Evolutionary conservation across 2,329 filamentous ascomycete genomes (phyloP).

Genomic region (Colletotrichum horii): DNA sequence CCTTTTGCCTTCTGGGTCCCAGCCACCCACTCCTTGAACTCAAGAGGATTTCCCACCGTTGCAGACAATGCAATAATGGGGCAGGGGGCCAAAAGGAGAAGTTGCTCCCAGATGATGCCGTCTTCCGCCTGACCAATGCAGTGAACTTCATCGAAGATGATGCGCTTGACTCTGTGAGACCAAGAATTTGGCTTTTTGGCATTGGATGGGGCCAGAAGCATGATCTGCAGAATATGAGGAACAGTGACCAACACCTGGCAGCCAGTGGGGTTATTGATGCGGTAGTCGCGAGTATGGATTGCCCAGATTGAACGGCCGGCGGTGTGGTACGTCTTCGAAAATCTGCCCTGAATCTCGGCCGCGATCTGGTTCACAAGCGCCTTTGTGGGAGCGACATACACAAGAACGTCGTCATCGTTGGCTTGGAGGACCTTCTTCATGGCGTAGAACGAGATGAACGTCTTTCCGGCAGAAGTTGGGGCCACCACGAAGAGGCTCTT

Average conservation of each 20-base stretch:
- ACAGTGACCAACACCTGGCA: slow-evolving; percentile 82
- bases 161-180: slow-evolving; percentile 71
- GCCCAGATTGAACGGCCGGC: slow-evolving; percentile 75
- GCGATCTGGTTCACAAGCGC: slow-evolving; percentile 85
- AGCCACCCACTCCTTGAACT: slow-evolving; percentile 73
- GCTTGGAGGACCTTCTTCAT: slow-evolving; percentile 77
- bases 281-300: slow-evolving; percentile 77
- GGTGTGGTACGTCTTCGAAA: slow-evolving; percentile 68
- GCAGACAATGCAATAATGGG: slow-evolving; percentile 82
- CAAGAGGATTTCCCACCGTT: slow-evolving; percentile 76
- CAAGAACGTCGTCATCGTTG: slow-evolving; percentile 72
- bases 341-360: slow-evolving; percentile 77
- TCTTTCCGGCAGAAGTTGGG: slow-evolving; percentile 81
- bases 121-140: slow-evolving; percentile 80
- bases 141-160: slow-evolving; percentile 85
- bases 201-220: slow-evolving; percentile 71
- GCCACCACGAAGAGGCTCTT: slow-evolving; percentile 78
- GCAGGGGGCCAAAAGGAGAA: slow-evolving; percentile 75
- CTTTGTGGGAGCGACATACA: slow-evolving; percentile 84
- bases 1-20: slow-evolving; percentile 68
- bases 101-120: slow-evolving; percentile 68
- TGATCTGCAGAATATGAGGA: slow-evolving; percentile 79
- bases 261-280: slow-evolving; percentile 73
- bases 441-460: slow-evolving; percentile 84
- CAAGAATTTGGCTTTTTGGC: slow-evolving; percentile 60